Evolutionary conservation across 2,329 filamentous ascomycete genomes (phyloP).

Genomic region (Coniochaeta prunicola): DNA sequence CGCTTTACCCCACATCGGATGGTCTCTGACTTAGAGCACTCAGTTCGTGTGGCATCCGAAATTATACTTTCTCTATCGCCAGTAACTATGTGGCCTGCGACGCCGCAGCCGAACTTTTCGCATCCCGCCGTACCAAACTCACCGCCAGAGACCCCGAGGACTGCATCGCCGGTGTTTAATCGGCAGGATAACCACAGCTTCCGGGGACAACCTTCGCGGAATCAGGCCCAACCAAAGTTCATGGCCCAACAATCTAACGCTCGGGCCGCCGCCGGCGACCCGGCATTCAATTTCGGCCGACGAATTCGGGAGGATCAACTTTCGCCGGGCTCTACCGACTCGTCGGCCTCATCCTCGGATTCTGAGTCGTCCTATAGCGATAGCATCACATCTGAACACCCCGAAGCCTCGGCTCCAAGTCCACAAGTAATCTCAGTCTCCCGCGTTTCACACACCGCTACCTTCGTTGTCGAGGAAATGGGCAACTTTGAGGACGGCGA

Average conservation of each 20-base stretch:
- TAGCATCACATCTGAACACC: slow-evolving; percentile 13
- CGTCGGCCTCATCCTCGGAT: slow-evolving; percentile 20
- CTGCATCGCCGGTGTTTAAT: slow-evolving; percentile 21
- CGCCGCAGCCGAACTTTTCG: slow-evolving; percentile 25
- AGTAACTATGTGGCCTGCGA: slow-evolving; percentile 26
- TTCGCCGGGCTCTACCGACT: slow-evolving; percentile 30
- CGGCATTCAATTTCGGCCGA: slow-evolving; percentile 23
- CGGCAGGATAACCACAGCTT: slow-evolving; percentile 17
- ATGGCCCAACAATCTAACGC: slow-evolving; percentile 20
- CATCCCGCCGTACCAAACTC: slow-evolving; percentile 30
- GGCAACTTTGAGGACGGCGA: slow-evolving; percentile 38
- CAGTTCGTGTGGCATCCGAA: not conserved
- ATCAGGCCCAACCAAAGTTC: slow-evolving; percentile 10
- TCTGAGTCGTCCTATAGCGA: slow-evolving; percentile 15
- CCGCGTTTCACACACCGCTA: slow-evolving; percentile 6
- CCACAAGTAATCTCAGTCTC: not conserved
- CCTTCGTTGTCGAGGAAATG: slow-evolving; percentile 36
- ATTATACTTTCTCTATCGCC: slow-evolving; percentile 1
- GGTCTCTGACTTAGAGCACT: not conserved
- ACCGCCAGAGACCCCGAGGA: slow-evolving; percentile 33
- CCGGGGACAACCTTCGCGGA: slow-evolving; percentile 1
- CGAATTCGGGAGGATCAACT: slow-evolving; percentile 25
- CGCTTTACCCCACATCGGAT: slow-evolving; percentile 4
- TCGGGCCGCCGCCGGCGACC: slow-evolving; percentile 19
- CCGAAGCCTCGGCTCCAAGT: slow-evolving; percentile 7